Base-by-base conservation (phyloP, 495 filamentous ascomycete species). In the Penicillium angulare region DNA sequence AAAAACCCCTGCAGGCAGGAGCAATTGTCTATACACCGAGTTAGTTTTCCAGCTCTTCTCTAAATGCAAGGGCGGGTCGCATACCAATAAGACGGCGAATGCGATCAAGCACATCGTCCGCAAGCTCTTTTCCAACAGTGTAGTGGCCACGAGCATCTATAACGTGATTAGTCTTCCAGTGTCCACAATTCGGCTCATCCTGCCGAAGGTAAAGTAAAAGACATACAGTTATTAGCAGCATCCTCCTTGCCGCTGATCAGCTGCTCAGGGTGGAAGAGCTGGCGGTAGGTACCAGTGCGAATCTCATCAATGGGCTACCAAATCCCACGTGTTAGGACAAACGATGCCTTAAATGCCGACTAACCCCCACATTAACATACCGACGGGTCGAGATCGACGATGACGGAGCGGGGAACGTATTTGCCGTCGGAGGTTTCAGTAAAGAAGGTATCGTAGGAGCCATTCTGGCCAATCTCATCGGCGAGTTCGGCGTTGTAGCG, bases 211-310 rank as follows among this genome's bases (percentile, higher is more conserved):
- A 16, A 24, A 9, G 16, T 33, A 17, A 9, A 17, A 18, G 16
- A 9, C 69, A 42, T 67, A 81, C 79, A 95, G 80, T 95, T 95
- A 73, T 95, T 95, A 64, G 90, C 88, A 48, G 90, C 90, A 81
- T 95, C 90, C 71, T 95, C 90, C 73, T 95, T 95, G 54, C 90
- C 90, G 67, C 84, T 91, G 64, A 95, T 89, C 71, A 95, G 69
- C 56, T 86, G 76, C 73, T 93, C 90, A 22, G 90, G 90, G 69
- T 93, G 90, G 77, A 95, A 95, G 31, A 95, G 86, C 60, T 91
- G 82, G 50, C 89, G 86, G 71, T 91, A 92, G 55, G 65, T 57
- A 61, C 90, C 90, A 49, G 86, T 91, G 36, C 90, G 85, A 70
- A 95, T 92, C 74, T 95, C 89, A 60, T 95, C 90, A 65, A 95